Base-by-base conservation (phyloP, 2,329 filamentous ascomycete genomes). In the Seiridium cupressi region DNA sequence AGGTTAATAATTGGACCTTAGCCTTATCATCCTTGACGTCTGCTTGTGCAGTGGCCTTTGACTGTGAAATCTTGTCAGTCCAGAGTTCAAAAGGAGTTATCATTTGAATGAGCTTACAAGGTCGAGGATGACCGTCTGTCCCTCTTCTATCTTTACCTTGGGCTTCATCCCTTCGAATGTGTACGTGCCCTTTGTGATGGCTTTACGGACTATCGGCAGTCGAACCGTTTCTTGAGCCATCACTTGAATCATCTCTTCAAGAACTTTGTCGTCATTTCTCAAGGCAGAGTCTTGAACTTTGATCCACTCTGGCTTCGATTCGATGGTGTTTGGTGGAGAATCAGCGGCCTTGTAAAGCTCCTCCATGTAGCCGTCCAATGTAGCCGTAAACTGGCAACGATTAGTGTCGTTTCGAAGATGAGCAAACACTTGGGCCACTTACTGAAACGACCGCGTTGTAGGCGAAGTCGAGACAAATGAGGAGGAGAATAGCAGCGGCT, bases 401-500 rank as follows among this genome's bases (percentile, higher is more conserved):
- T 34, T n/a, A 55, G 49, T 1, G 31, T 31, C 2, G 4, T 53
- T n/a, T 32, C 8, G 31, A 53, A 35, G 10, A 35, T 1, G 26
- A 35, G 8, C 2, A n/a, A 36, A 53, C 8, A 10, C 49, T 34
- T 36, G 18, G 2, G 13, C 9, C 3, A 48, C 57, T 55, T 31
- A 59, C 57, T 46, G 57, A 44, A 31, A 55, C 40, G 9, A 59
- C 57, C 3, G 49, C 36, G 35, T 59, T 59, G 40, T 59, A 59
- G 51, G 57, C 57, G 32, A 59, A 59, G 34, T 59, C 57, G 8
- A 59, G 57, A 48, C 49, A 55, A 18, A 59, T 44, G 13, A 59
- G 49, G 3, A 59, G 18, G 2, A 59, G 40, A 9, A 59, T 59
- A 10, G 49, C 57, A 46, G 57, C 57, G 13, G 49, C 49, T 42